Evolutionary conservation across 148 eudicot genomes (phyloP).

Genomic region (Heliamphora exappendiculata): DNA sequence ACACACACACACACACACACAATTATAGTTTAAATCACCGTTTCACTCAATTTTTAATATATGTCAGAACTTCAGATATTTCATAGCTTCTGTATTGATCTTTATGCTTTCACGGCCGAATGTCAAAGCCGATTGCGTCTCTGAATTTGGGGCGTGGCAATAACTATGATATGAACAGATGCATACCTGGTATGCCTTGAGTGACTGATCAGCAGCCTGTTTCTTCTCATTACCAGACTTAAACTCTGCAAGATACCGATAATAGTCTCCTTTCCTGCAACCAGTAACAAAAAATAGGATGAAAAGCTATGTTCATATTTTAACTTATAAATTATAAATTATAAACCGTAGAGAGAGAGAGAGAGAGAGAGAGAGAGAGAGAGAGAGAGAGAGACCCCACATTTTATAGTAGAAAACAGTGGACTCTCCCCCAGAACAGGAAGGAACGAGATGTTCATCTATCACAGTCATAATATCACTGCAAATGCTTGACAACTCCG

Average conservation of each 20-base stretch:
- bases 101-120: too few relatives aligned
- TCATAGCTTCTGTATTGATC: too few relatives aligned
- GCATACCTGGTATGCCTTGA: conserved; percentile 28
- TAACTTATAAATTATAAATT: too few relatives aligned
- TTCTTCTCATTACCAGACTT: conserved; percentile 28
- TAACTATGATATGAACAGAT: too few relatives aligned
- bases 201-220: conserved; percentile 31
- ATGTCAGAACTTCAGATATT: too few relatives aligned
- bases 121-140: too few relatives aligned
- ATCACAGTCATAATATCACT: conserved; percentile 31
- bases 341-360: background rate
- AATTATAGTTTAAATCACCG: too few relatives aligned
- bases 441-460: conserved; percentile 38
- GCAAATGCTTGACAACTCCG: conserved; percentile 25
- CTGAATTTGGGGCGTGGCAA: too few relatives aligned
- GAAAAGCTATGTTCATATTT: too few relatives aligned
- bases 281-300: background rate
- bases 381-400: background rate
- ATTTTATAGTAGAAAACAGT: conserved; percentile 36
- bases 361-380: background rate
- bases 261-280: conserved; percentile 36
- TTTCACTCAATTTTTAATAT: too few relatives aligned
- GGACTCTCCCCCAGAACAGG: conserved; percentile 29
- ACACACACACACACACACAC: too few relatives aligned
- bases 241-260: conserved; percentile 33